A percentile compares a stretch with the other conserved stretches of the same genome.
phyloP scores from a whole-genome alignment of 345 rosid genomes.

The Euphorbia tirucalli region DNA sequence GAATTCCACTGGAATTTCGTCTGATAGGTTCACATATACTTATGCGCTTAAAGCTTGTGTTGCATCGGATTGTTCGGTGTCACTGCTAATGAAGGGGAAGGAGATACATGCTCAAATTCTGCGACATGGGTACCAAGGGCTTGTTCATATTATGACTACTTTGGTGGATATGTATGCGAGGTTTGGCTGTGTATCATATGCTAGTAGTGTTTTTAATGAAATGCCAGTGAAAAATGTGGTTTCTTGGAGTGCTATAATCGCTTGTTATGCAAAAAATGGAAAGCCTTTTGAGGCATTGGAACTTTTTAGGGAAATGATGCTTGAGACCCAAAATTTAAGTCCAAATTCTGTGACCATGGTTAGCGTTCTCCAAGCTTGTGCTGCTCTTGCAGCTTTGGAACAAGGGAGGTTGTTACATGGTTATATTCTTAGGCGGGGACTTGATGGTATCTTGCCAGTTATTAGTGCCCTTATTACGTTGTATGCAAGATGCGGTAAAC shows the following conservation, averaged over 20 bases:
- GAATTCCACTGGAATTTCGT: slow-evolving; percentile 49
- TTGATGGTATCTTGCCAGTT: slow-evolving; percentile 22
- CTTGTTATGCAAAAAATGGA: slow-evolving; percentile 24
- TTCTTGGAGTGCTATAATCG: slow-evolving; percentile 37
- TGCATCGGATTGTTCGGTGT: slow-evolving; percentile 41
- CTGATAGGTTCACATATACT: slow-evolving; percentile 86
- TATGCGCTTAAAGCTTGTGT: slow-evolving; percentile 88
- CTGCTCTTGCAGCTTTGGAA: slow-evolving; percentile 34
- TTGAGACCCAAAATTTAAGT: slow-evolving; percentile 19
- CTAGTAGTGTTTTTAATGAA: slow-evolving; percentile 18
- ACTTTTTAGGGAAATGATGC: slow-evolving; percentile 30
- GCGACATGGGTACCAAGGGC: slow-evolving; percentile 53
- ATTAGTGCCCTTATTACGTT: slow-evolving; percentile 27
- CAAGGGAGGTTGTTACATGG: slow-evolving; percentile 46
- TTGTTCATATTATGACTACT: slow-evolving; percentile 49
- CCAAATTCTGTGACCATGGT: slow-evolving; percentile 37
- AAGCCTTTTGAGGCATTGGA: slow-evolving; percentile 23
- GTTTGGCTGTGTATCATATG: slow-evolving; percentile 20
- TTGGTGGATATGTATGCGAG: slow-evolving; percentile 32
- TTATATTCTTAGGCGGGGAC: slow-evolving; percentile 33
- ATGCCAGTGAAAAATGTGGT: slow-evolving; percentile 34
- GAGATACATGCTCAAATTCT: slow-evolving; percentile 81
- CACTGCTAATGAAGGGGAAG: slow-evolving; percentile 51
- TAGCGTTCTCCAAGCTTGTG: slow-evolving; percentile 41
- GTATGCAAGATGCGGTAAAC: slow-evolving; percentile 33